phyloP scores from a whole-genome alignment of 2,329 filamentous ascomycete genomes.

The Graphium sp. region DNA sequence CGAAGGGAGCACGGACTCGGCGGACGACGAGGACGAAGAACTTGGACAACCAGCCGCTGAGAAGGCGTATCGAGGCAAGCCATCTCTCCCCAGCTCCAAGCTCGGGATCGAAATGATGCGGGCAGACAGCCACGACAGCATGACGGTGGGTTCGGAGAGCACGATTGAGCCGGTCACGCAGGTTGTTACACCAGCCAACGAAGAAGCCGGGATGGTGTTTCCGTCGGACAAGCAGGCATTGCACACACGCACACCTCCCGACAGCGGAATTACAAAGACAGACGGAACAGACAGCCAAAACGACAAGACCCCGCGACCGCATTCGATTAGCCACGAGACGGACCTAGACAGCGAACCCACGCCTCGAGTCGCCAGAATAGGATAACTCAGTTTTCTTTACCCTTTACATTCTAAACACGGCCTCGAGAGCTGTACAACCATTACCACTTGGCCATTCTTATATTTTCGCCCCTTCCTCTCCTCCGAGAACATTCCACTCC shows the following conservation, averaged over 20 bases:
- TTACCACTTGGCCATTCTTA: too few species aligned
- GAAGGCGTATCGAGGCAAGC: constrained; percentile 34
- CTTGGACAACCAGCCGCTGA: constrained; percentile 38
- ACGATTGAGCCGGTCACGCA: constrained; percentile 34
- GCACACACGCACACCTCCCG: constrained; percentile 13
- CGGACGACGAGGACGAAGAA: constrained; percentile 91
- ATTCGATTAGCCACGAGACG: constrained; percentile 7
- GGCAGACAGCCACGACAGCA: constrained; percentile 83
- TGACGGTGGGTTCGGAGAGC: constrained; percentile 33
- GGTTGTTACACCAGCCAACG: constrained; percentile 30
- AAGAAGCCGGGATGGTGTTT: constrained; percentile 16
- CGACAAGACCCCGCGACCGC: constrained; percentile 27
- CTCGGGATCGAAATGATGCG: constrained; percentile 96
- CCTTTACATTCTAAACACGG: background rate
- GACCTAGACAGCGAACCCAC: constrained; percentile 20
- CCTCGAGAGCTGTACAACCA: too few species aligned
- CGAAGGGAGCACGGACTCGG: constrained; percentile 61
- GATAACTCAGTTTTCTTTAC: background rate
- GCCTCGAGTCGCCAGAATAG: constrained; percentile 14
- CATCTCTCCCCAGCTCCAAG: constrained; percentile 61
- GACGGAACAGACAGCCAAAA: constrained; percentile 9
- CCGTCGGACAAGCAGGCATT: constrained; percentile 8
- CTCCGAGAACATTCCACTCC: background rate
- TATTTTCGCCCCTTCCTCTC: background rate
- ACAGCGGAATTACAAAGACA: constrained; percentile 9